Evolutionary conservation across 495 filamentous ascomycete species (phyloP), one percentile per base, ranked within the genome.

Genomic region (Chaetomium tenue): DNA sequence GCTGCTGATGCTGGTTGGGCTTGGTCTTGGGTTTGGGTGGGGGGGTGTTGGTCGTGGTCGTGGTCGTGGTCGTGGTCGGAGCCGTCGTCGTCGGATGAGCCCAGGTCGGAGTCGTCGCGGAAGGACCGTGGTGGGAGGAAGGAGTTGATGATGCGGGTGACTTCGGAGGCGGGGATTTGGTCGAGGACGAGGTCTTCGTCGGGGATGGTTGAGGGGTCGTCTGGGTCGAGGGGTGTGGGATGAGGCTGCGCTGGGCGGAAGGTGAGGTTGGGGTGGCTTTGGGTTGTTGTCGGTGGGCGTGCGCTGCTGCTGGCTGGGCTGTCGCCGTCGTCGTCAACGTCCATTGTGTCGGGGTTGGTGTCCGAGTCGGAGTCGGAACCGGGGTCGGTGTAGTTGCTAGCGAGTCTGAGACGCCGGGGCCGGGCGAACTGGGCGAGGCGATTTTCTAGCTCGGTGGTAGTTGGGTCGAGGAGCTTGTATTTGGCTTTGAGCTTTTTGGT

Each of bases 111-210:
- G 6, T 25, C 52, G 51, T 33, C 39, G 2, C 50, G 61, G 23
- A 23, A 52, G n/a, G 39, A 3, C 26, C 25, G 61, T 5, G 39
- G 2, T 7, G 22, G 16, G 40, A 42, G 42, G 54, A 18, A 50
- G n/a, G 44, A n/a, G 26, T 55, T 20, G 18, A 48, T n/a, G 52
- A 63, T 56, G 62, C 46, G 46, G 1, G 46, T 11, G 33, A 64
- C 30, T 28, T 65, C 57, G 37, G 30, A n/a, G 30, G 15, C 30
- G 13, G 57, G 26, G 57, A 65, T 65, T 0, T 50, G 57, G 8
- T 55, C 57, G 22, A 65, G 50, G 39, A 5, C 23, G 57, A 65
- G 63, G 23, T 60, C 63, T 0, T 65, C 57, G 50, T 60, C 56
- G 44, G 61, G 44, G 47, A 60, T 59, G 37, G 22, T 52, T 16